Percentiles rank a stretch among this genome's conserved stretches.
These are phyloP conservation scores for Pterocarpus macrocarpus DNA, from an alignment of 306 rosid genomes.

Conservation along the genomic window DNA sequence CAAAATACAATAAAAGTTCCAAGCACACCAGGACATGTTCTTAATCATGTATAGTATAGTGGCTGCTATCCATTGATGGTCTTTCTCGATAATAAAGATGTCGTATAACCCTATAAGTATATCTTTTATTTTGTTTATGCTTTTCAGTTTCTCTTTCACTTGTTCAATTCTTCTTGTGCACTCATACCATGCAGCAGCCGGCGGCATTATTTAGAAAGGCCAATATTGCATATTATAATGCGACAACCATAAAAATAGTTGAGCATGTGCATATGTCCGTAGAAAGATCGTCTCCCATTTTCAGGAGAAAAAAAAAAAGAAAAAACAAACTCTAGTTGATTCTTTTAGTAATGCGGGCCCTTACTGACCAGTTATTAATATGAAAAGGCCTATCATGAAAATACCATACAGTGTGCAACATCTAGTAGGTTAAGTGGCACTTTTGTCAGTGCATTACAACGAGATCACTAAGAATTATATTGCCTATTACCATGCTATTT, in stretches of 20 bases:
- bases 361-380: background rate
- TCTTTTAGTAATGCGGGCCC: background rate
- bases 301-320: background rate
- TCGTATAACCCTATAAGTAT: too few species aligned
- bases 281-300: background rate
- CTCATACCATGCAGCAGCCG: constrained; percentile 12
- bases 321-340: background rate
- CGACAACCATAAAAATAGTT: background rate
- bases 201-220: constrained; percentile 3
- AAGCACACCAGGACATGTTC: too few species aligned
- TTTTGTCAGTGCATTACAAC: too few species aligned
- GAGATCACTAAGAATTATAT: too few species aligned
- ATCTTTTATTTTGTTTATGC: background rate
- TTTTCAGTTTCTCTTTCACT: constrained; percentile 5
- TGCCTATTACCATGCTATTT: too few species aligned
- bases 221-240: background rate
- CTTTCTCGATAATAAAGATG: too few species aligned
- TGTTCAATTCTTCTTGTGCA: background rate
- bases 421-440: too few species aligned
- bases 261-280: background rate
- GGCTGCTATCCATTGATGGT: too few species aligned
- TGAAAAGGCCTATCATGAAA: too few species aligned
- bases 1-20: too few species aligned
- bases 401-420: too few species aligned
- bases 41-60: too few species aligned